Base-by-base conservation (phyloP, 1,284 basidiomycete genomes). In the Porogramme epimiltina region DNA sequence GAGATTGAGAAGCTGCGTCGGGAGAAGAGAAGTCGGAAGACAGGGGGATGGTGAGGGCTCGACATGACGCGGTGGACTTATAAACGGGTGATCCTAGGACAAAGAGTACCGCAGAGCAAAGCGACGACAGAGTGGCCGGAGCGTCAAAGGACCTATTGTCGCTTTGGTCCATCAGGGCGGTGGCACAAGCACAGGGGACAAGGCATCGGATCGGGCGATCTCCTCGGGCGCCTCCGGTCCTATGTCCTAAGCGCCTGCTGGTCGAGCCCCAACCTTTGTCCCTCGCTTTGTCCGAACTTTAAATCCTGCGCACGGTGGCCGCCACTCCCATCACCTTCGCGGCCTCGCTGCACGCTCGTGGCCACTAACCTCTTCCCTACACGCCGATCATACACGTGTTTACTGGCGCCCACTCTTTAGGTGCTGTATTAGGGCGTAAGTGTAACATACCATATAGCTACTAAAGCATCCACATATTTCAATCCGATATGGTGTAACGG, bases 401-500 rank as follows among this genome's bases (percentile, higher is more conserved):
- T n/a, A n/a, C n/a, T n/a, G n/a, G n/a, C n/a, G n/a, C n/a, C n/a
- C n/a, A n/a, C n/a, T n/a, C n/a, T n/a, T n/a, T n/a, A n/a, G n/a
- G n/a, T n/a, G n/a, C n/a, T n/a, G n/a, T n/a, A n/a, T n/a, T n/a
- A n/a, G n/a, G n/a, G n/a, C n/a, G n/a, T n/a, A n/a, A n/a, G n/a
- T n/a, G n/a, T n/a, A n/a, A n/a, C n/a, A n/a, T n/a, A n/a, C n/a
- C n/a, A n/a, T n/a, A n/a, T n/a, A n/a, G 6, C 13, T 31, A 3
- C 20, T n/a, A 3, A 28, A 8, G 5, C 6, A 8, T 16, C 2
- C 0, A 25, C n/a, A 23, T 13, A 6, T 13, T 13, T 4, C 36
- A 47, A 40, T 64, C 62, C 62, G 81, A 74, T 82, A 82, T 82
- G 81, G 79, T 84, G 81, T 84, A 83, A 82, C 72, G 81, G 81